Conservation (phyloP, 2,329 filamentous ascomycete genomes). For the Claviceps fusiformis region DNA sequence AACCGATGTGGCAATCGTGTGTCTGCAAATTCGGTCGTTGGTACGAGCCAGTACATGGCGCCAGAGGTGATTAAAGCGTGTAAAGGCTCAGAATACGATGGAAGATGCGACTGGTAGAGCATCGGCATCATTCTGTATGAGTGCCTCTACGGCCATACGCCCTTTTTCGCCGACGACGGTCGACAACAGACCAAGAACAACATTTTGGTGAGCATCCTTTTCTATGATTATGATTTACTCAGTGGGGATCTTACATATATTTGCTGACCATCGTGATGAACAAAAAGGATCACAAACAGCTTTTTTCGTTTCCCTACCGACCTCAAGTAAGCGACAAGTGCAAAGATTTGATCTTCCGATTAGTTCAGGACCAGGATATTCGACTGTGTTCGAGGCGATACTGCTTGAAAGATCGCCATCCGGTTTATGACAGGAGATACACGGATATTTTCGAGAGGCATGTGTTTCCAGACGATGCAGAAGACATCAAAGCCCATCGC, state of each 20-base stretch:
- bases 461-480: constrained; percentile 72
- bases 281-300: constrained; percentile 52
- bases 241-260: too few relatives aligned
- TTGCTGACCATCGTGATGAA: neutral
- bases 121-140: constrained; percentile 89
- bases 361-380: constrained; percentile 61
- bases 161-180: constrained; percentile 68
- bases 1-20: constrained; percentile 55
- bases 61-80: constrained; percentile 67
- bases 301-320: constrained; percentile 56
- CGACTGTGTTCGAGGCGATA: constrained; percentile 70
- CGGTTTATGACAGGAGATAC: constrained; percentile 10
- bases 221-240: too few relatives aligned
- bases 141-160: constrained; percentile 84
- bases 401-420: constrained; percentile 43
- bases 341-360: constrained; percentile 58
- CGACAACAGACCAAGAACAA: constrained; percentile 74
- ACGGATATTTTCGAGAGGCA: constrained; percentile 32
- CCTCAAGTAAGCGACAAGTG: constrained; percentile 55
- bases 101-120: constrained; percentile 94
- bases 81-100: constrained; percentile 52
- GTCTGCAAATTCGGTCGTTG: constrained; percentile 74
- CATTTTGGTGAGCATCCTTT: constrained; percentile 48
- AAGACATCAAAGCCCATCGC: constrained; percentile 77
- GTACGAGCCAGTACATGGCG: constrained; percentile 97